Base-by-base conservation (phyloP, 345 rosid genomes). In the Sonneratia caseolaris region DNA sequence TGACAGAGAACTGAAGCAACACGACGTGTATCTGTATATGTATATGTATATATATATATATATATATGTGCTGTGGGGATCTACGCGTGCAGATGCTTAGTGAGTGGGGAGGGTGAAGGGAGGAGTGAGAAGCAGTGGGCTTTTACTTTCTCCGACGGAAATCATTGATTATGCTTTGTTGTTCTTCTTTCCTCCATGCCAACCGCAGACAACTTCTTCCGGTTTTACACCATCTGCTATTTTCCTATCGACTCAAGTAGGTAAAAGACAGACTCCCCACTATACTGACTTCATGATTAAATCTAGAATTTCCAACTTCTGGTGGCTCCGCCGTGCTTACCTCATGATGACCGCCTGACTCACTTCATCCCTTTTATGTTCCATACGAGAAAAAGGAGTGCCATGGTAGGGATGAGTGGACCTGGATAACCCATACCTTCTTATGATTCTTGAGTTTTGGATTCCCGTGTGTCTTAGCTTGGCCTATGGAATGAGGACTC, bases 111-210 rank as follows among this genome's bases (percentile, higher is more conserved):
- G 6, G 47, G 11, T 45, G 53, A 48, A 19, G 27, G n/a, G 71
- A 69, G 62, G 71, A 68, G 38, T 47, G 71, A 68, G 71, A 15
- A 68, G 37, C 22, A 68, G 56, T 68, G 71, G 71, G 51, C 55
- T 43, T 0, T 53, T 19, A n/a, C 57, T 47, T 40, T 40, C 43
- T 40, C 43, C 14, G 51, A 47, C 16, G 51, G 59, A 53, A 53
- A 53, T 53, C 22, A 53, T 53, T 53, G 59, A 18, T 53, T 1
- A 53, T 19, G 9, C 59, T 15, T 19, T 53, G 59, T 19, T 19
- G 7, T 53, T 3, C 3, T 18, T 47, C 16, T 9, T 14, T 47
- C 51, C 51, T 47, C 16, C 11, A 11, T 47, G 51, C 67, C 37
- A 24, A 24, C 37, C 35, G 14, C 32, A 27, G 32, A 27, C 1